phyloP scores from a whole-genome alignment of 2,329 filamentous ascomycete genomes.

The Aspergillus ochraceoroseus region DNA sequence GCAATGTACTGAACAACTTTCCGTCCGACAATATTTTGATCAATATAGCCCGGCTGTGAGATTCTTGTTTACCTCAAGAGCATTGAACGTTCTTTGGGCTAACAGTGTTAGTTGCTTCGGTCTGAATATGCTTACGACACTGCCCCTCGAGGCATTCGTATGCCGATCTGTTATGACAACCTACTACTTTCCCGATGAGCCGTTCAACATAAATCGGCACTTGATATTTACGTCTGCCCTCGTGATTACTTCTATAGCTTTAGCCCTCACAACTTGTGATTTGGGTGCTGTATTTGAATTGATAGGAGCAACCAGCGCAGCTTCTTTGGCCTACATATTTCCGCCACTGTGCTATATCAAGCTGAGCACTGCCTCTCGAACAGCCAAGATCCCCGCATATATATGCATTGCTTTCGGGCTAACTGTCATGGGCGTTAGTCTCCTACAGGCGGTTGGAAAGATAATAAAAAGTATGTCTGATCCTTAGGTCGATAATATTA shows the following conservation, averaged over 20 bases:
- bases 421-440: constrained; percentile 73
- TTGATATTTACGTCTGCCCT: constrained; percentile 78
- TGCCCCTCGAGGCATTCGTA: constrained; percentile 94
- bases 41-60: constrained; percentile 78
- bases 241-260: constrained; percentile 69
- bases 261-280: constrained; percentile 86
- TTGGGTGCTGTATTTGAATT: constrained; percentile 92
- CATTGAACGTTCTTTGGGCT: constrained; percentile 17
- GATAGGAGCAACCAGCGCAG: constrained; percentile 90
- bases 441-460: constrained; percentile 67
- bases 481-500: neutral
- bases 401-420: constrained; percentile 73
- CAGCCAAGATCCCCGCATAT: constrained; percentile 65
- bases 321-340: constrained; percentile 89
- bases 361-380: constrained; percentile 71
- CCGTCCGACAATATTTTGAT: constrained; percentile 85
- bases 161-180: constrained; percentile 95
- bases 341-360: constrained; percentile 95
- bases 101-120: constrained; percentile 65
- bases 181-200: constrained; percentile 67
- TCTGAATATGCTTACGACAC: constrained; percentile 95
- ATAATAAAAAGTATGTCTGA: constrained; percentile 48
- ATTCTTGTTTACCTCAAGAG: constrained; percentile 1
- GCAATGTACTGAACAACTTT: constrained; percentile 98
- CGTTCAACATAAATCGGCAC: constrained; percentile 78